Evolutionary conservation across 306 rosid species (phyloP), one percentile per base, ranked within the genome.

Genomic region (Prunus campanulata): DNA sequence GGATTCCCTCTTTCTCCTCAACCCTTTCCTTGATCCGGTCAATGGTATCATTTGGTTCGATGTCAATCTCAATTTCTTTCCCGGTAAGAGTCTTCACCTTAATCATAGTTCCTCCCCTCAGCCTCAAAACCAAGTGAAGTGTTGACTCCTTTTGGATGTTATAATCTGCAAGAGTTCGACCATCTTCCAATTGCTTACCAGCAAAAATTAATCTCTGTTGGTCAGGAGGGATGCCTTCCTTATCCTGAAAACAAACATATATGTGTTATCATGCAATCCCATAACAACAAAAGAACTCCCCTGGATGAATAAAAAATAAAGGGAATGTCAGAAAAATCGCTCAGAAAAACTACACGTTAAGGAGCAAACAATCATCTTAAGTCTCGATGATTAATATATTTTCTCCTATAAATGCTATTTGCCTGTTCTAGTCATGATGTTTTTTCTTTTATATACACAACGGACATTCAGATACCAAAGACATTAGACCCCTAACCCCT

Each of bases 111-210:
- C 99, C 97, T 67, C 97, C 99, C 82, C 99, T 85, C 35, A 95
- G 92, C 92, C 99, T 92, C 87, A 95, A 85, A 50, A 95, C 97
- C 67, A 90, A 85, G 84, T 92, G 97, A 80, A 95, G 97, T 2
- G 97, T 95, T 0, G 99, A 95, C 84, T 92, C 99, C 92, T 95
- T 92, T 76, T 95, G 97, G 55, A 95, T 95, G 87, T 90, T 95
- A 69, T 90, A 95, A 84, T 95, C 96, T 56, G 98, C 97, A 80
- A 95, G 97, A 52, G 97, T 89, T 72, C 96, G 88, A 1, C 97
- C 99, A 88, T 95, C 97, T 88, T 95, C 97, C 86, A 95, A 87
- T 86, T 95, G 98, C 90, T 95, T 95, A 12, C 98, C 97, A 9
- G 99, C 99, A 79, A 95, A 95, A 57, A 95, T 92, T 89, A 95